Evolutionary conservation across 768 basidiomycete species (phyloP), one percentile per base, ranked within the genome.

Genomic region (Trametes elegans): DNA sequence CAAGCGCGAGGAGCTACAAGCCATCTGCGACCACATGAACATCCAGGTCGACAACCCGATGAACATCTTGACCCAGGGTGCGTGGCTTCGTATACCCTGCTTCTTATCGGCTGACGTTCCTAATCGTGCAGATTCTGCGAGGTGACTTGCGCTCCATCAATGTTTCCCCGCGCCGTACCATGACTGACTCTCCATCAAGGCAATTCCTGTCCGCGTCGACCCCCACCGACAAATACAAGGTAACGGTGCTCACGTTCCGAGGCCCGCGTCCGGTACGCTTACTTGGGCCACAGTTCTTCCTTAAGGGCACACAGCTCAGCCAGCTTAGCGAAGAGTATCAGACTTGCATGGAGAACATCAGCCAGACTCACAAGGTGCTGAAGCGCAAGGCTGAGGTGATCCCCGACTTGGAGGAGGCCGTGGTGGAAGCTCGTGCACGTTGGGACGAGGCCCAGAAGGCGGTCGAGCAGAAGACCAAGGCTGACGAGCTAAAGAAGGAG

Each of bases 1-100:
- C 13, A 93, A 90, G 74, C 83, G 84, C 61, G 86, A 92, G 9
- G 94, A 98, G 65, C 71, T 99, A 10, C 79, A 88, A 16, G 82
- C 86, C 2, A 98, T 99, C 45, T 88, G 88, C 63, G 92, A 96
- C 66, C 88, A 93, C 60, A 96, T 97, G 88, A 93, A 93, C 63
- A 91, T 99, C 51, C 93, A 96, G 67, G 91, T 97, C 55, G 93
- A 97, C 67, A 95, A 95, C 65, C 96, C 95, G 1, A 85, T 98
- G 84, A 98, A 92, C 58, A 87, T 99, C 23, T 78, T 96, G 39
- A 94, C 91, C 0, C 92, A 93, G 78, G 90, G 88, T 79, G 58
- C 23, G 64, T 26, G 10, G 41, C 23, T 3, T 28, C 16, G 29
- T 4, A 14, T 9, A 35, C 23, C 11, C 2, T 36, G 7, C 13